Evolutionary conservation across 257 asterid genomes (phyloP), one percentile per base, ranked within the genome.

Genomic region (Marsdenia floribunda): DNA sequence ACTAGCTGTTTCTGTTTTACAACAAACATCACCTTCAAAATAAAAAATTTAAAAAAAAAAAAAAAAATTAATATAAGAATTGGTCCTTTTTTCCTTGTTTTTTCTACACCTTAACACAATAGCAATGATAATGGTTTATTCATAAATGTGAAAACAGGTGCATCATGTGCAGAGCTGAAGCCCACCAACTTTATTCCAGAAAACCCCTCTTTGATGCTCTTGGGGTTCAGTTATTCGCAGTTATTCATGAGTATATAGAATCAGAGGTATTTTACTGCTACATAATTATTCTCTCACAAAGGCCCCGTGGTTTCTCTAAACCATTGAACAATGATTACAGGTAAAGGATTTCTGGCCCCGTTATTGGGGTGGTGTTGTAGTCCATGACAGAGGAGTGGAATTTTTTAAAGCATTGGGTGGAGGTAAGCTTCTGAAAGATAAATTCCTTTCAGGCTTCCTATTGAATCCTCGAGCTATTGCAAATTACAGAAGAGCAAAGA

Each of bases 91-190:
- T 47, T 10, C 42, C 13, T 66, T 9, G 6, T 67, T 37, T 65
- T 29, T 38, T 14, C 3, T 57, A 29, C 53, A 42, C 61, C 50
- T 46, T 42, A 53, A 70, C 37, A 60, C 57, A 77, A 22, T 55
- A 38, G 11, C 24, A 6, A 4, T 61, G 35, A 42, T 35, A 22
- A 6, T 63, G 22, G 46, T 61, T 76, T 10, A 14, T 22, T 42
- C 9, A 44, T 33, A 24, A 19, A n/a, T 77, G 61, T 19, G 53
- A 58, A 61, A 75, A 64, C 83, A 85, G 86, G 86, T 82, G 88
- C 79, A 80, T 85, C 76, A 90, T 90, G 97, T 92, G 97, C 84
- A 88, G 97, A 86, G 97, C 97, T 77, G 97, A 92, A 85, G 97
- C 94, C 16, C 94, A 92, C 86, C 93, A 88, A 77, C 90, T 92